Evolutionary conservation across 331 rosid species (phyloP).

Genomic region (Prunus yedoensis): DNA sequence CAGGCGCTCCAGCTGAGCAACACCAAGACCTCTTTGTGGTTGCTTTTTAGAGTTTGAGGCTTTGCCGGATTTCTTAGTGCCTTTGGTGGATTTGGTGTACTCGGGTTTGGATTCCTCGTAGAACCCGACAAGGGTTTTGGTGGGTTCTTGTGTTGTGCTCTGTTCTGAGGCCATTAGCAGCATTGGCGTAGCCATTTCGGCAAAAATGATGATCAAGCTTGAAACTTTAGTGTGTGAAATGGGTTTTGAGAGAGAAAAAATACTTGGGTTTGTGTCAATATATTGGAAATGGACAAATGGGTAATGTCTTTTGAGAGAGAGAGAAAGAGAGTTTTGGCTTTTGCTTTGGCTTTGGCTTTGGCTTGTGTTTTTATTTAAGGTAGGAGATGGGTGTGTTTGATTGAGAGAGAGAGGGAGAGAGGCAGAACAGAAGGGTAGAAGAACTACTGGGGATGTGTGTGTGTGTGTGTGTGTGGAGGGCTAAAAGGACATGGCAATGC

Average conservation of each 20-base stretch:
- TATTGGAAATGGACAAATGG: neutral
- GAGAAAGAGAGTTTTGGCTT: slow-evolving; percentile 28
- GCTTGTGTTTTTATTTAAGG: neutral
- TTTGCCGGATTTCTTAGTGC: slow-evolving; percentile 7
- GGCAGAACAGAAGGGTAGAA: slow-evolving; percentile 29
- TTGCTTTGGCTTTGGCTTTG: neutral
- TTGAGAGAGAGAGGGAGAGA: slow-evolving; percentile 16
- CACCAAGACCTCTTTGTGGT: slow-evolving; percentile 82
- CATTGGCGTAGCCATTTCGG: slow-evolving; percentile 39
- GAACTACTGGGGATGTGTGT: slow-evolving; percentile 12
- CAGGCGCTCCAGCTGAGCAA: slow-evolving; percentile 61
- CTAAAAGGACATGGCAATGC: slow-evolving; percentile 38
- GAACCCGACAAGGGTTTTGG: slow-evolving; percentile 3
- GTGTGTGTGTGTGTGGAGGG: slow-evolving; percentile 36
- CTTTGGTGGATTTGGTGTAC: slow-evolving; percentile 22
- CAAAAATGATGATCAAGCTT: slow-evolving; percentile 4
- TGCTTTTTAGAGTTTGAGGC: slow-evolving; percentile 42
- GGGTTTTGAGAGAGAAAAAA: slow-evolving; percentile 19
- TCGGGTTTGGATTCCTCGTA: slow-evolving; percentile 30
- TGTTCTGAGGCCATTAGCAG: slow-evolving; percentile 43
- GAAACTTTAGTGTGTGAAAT: neutral
- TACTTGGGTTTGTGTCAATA: neutral
- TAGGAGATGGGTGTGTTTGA: slow-evolving; percentile 1
- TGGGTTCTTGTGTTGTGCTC: neutral
- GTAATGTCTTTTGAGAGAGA: slow-evolving; percentile 13